These are phyloP conservation scores for Globisporangium heterothallicum DNA, from an alignment of 352 stramenopile species.

Conservation along the genomic window DNA sequence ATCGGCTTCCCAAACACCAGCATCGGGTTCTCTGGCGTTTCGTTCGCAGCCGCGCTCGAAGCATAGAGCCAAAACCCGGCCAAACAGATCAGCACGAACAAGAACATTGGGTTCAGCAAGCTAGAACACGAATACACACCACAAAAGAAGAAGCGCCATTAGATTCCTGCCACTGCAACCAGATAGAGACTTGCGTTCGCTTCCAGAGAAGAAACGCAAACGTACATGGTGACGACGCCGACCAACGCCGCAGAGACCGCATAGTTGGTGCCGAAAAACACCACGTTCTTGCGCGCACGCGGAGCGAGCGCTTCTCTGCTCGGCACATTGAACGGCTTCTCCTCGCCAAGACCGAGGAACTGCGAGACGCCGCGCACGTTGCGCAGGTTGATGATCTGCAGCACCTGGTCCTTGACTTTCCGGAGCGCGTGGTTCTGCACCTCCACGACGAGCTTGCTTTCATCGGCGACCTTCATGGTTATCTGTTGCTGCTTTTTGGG, in stretches of 20 bases:
- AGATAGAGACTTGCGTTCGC: not conserved
- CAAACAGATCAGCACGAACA: constrained; percentile 84
- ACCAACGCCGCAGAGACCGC: constrained; percentile 69
- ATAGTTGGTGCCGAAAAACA: constrained; percentile 86
- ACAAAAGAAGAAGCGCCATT: not conserved
- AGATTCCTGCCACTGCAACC: not conserved
- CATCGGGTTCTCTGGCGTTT: constrained; percentile 68
- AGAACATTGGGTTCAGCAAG: constrained; percentile 80
- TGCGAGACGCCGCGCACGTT: constrained; percentile 77
- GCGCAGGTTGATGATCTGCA: constrained; percentile 57
- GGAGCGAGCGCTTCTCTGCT: constrained; percentile 50
- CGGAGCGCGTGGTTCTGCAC: constrained; percentile 55
- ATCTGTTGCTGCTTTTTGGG: constrained; percentile 8
- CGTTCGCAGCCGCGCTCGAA: constrained; percentile 56
- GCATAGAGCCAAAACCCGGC: constrained; percentile 78
- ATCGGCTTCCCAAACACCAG: constrained; percentile 68
- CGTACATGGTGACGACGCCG: constrained; percentile 80
- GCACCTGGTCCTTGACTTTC: constrained; percentile 60
- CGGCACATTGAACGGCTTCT: constrained; percentile 83
- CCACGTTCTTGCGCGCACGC: constrained; percentile 69
- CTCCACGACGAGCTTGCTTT: constrained; percentile 60
- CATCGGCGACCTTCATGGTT: constrained; percentile 61
- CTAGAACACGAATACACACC: constrained; percentile 24
- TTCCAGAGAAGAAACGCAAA: constrained; percentile 1
- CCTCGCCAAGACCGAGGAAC: constrained; percentile 81